Base-by-base conservation (phyloP, 78 protist genomes). In the Dictyostelium firmibasis region DNA sequence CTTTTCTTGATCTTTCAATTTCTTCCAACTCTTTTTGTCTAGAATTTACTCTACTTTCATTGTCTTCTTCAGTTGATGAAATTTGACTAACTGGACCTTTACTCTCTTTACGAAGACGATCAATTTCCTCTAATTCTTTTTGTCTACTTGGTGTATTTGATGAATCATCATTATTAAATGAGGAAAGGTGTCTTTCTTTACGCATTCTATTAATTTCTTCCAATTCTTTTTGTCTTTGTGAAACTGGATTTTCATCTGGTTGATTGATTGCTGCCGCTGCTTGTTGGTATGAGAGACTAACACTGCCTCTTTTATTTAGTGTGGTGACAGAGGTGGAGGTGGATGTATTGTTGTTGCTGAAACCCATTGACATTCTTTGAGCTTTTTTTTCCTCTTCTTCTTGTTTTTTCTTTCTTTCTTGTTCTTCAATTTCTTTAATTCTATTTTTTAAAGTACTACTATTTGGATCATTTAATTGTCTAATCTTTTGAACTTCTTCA, bases 381-480 rank as follows among this genome's bases (percentile, higher is more conserved):
- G 16, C 78, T 57, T 43, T 76, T 57, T 27, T 67, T 47, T 81
- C 94, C 35, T 81, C 72, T n/a, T 81, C 94, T 35, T 50, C 82
- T 70, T 69, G 75, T 35, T 67, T 76, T 64, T 67, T 18, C 67
- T 89, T 89, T 78, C 50, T 89, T 13, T 89, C 83, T 13, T 47
- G 72, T 62, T 89, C 94, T 47, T 89, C 94, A 83, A 89, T 81
- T n/a, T 89, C 94, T 70, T 89, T 75, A 16, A 89, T 89, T 81
- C 87, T 89, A 44, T 89, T 89, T 35, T 89, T 89, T 5, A 89
- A 47, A 10, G 27, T 78, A 14, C 69, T 53, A 10, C 36, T 31
- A 70, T 85, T 85, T 35, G 83, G 83, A 67, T 38, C 62, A 27
- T 81, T 62, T 16, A 76, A 35, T 70, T 89, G 86, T 64, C 94